A percentile compares a stretch with the other conserved stretches of the same genome.
phyloP scores from a whole-genome alignment of 1,284 basidiomycete genomes.

The Anthracocystis walkeri region DNA sequence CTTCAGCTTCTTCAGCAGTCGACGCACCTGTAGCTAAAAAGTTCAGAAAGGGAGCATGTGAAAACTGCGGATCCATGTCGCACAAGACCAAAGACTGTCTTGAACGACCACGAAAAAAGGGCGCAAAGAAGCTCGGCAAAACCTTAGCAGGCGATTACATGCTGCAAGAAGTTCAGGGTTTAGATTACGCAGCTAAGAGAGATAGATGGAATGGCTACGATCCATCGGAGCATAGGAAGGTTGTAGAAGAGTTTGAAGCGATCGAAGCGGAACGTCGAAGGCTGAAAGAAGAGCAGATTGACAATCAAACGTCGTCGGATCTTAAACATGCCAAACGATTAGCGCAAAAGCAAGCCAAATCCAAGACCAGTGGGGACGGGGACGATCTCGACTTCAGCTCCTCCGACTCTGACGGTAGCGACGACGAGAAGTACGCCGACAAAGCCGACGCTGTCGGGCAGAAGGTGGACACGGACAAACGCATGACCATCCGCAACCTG shows the following conservation, averaged over 20 bases:
- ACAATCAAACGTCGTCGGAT: slow-evolving; percentile 79
- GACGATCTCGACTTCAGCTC: slow-evolving; percentile 78
- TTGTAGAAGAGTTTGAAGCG: slow-evolving; percentile 90
- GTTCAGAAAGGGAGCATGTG: slow-evolving; percentile 96
- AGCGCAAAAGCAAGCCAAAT: slow-evolving; percentile 78
- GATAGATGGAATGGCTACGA: slow-evolving; percentile 99
- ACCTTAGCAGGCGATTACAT: slow-evolving; percentile 92
- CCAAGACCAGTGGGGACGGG: slow-evolving; percentile 29
- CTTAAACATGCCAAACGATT: slow-evolving; percentile 79
- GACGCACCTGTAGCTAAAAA: slow-evolving; percentile 78
- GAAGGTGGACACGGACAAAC: slow-evolving; percentile 96
- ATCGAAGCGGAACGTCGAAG: slow-evolving; percentile 90
- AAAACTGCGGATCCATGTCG: slow-evolving; percentile 97
- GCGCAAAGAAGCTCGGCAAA: slow-evolving; percentile 91
- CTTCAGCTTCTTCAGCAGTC: slow-evolving; percentile 8
- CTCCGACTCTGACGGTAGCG: slow-evolving; percentile 75
- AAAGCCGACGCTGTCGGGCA: slow-evolving; percentile 96
- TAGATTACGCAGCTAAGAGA: slow-evolving; percentile 87
- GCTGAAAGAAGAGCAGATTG: slow-evolving; percentile 93
- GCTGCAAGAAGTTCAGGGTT: slow-evolving; percentile 78
- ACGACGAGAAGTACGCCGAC: slow-evolving; percentile 81
- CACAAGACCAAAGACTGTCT: slow-evolving; percentile 93
- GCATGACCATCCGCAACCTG: slow-evolving; percentile 96
- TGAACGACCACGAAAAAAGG: slow-evolving; percentile 94
- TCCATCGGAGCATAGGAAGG: slow-evolving; percentile 81